Conservation (phyloP, 2,329 filamentous ascomycete species). For the Aspergillus thermomutatus region DNA sequence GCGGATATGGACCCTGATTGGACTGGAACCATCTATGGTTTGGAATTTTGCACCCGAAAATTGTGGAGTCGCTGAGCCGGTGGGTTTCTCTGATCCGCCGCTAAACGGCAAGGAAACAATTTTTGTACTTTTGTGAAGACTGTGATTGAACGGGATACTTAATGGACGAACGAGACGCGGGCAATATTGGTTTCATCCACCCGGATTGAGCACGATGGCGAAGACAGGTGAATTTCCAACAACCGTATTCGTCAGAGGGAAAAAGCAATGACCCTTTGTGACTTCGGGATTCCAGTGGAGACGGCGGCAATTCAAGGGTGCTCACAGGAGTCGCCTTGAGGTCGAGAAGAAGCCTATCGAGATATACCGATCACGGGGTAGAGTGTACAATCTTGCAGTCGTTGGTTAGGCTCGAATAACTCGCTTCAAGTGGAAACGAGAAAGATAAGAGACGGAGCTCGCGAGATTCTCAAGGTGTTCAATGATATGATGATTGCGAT, state of each 20-base stretch:
- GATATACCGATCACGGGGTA: conserved; percentile 7
- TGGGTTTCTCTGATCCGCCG: conserved; percentile 22
- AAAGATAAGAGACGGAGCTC: not conserved
- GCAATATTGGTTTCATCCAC: conserved; percentile 10
- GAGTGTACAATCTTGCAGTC: not conserved
- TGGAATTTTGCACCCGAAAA: not conserved
- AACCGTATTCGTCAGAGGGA: conserved; percentile 14
- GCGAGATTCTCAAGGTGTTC: not conserved
- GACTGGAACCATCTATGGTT: conserved; percentile 2
- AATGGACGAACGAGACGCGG: conserved; percentile 13
- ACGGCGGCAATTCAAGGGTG: conserved; percentile 18
- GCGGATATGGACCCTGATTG: not conserved
- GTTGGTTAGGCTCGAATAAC: not conserved
- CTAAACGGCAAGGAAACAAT: conserved; percentile 17
- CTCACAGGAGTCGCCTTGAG: not conserved
- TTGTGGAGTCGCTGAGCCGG: conserved; percentile 22
- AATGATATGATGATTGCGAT: not conserved
- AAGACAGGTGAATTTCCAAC: conserved; percentile 2
- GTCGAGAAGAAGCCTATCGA: not conserved
- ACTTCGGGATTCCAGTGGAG: conserved; percentile 12
- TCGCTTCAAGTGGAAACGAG: not conserved
- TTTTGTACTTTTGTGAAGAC: not conserved
- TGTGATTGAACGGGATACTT: conserved; percentile 17
- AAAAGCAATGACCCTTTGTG: conserved; percentile 13
- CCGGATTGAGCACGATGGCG: conserved; percentile 11